Evolutionary conservation across 495 filamentous ascomycete species (phyloP).

Genomic region (Penicillium mononematosum): DNA sequence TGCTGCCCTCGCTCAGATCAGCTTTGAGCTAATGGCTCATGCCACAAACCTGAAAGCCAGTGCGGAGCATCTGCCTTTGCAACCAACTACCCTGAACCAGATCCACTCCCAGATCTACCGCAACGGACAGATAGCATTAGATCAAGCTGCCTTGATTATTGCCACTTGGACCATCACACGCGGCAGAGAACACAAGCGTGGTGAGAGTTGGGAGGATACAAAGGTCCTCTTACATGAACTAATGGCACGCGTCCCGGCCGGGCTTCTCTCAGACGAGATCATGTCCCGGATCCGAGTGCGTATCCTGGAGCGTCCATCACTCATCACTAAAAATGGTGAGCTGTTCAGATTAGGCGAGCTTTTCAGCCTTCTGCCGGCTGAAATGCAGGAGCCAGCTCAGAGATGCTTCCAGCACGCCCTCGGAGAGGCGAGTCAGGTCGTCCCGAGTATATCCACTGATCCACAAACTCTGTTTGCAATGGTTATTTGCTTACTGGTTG

Average conservation of each 20-base stretch:
- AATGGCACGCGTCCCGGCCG: constrained; percentile 32
- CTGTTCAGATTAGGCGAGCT: constrained; percentile 38
- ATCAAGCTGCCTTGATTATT: constrained; percentile 42
- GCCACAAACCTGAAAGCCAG: constrained; percentile 34
- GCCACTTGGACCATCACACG: constrained; percentile 41
- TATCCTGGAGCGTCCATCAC: constrained; percentile 40
- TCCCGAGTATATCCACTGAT: constrained; percentile 23
- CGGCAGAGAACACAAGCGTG: constrained; percentile 31
- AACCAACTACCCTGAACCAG: constrained; percentile 42
- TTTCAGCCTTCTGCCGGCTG: constrained; percentile 31
- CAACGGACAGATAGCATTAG: constrained; percentile 41
- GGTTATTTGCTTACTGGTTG: constrained; percentile 22
- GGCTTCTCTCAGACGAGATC: constrained; percentile 33
- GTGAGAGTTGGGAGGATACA: constrained; percentile 34
- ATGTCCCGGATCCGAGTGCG: constrained; percentile 33
- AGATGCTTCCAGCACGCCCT: constrained; percentile 30
- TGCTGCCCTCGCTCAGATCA: constrained; percentile 42
- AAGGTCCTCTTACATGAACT: constrained; percentile 35
- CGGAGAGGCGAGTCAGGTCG: constrained; percentile 13
- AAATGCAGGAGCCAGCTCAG: constrained; percentile 29
- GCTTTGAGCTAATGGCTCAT: constrained; percentile 47
- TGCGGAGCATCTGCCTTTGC: constrained; percentile 21
- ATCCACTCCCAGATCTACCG: constrained; percentile 45
- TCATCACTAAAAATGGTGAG: constrained; percentile 39
- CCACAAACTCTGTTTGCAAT: constrained; percentile 26